Evolutionary conservation across 495 filamentous ascomycete species (phyloP).

Genomic region (Aspergillus avenaceus): DNA sequence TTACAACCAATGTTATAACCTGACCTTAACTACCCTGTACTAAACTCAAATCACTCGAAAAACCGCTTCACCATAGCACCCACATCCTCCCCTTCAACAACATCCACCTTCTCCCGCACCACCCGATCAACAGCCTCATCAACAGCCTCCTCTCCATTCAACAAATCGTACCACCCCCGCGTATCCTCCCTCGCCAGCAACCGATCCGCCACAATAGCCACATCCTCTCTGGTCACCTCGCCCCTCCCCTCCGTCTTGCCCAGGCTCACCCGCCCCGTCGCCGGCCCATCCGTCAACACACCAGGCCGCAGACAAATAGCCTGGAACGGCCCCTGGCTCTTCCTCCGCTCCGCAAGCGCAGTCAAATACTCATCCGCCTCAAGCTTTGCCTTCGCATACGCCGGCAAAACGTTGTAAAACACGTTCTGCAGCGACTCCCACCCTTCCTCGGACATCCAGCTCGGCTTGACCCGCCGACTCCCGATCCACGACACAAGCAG

Average conservation of each 20-base stretch:
- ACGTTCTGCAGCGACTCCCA: conserved; percentile 48
- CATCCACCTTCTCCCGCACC: conserved; percentile 58
- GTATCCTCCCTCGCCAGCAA: conserved; percentile 59
- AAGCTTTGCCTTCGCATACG: conserved; percentile 71
- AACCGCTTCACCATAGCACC: conserved; percentile 45
- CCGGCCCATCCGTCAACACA: conserved; percentile 52
- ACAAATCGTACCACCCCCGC: conserved; percentile 58
- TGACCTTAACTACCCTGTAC: no score
- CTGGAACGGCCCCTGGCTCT: conserved; percentile 47
- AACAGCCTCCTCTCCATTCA: conserved; percentile 55
- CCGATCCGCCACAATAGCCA: conserved; percentile 62
- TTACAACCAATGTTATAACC: no score
- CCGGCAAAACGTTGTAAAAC: conserved; percentile 52
- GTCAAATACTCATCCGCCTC: conserved; percentile 72
- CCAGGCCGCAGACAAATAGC: conserved; percentile 71
- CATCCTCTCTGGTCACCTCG: conserved; percentile 59
- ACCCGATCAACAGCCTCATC: conserved; percentile 62
- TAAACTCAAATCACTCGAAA: conserved; percentile 21
- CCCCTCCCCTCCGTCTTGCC: conserved; percentile 59
- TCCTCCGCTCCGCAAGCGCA: conserved; percentile 45
- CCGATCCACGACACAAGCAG: conserved; percentile 67
- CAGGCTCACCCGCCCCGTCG: conserved; percentile 57
- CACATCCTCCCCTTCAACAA: conserved; percentile 62
- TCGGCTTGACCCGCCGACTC: conserved; percentile 52
- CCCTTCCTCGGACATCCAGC: conserved; percentile 64